Conservation (phyloP, 805 yeast species). For the Torulaspora gathmanii region DNA sequence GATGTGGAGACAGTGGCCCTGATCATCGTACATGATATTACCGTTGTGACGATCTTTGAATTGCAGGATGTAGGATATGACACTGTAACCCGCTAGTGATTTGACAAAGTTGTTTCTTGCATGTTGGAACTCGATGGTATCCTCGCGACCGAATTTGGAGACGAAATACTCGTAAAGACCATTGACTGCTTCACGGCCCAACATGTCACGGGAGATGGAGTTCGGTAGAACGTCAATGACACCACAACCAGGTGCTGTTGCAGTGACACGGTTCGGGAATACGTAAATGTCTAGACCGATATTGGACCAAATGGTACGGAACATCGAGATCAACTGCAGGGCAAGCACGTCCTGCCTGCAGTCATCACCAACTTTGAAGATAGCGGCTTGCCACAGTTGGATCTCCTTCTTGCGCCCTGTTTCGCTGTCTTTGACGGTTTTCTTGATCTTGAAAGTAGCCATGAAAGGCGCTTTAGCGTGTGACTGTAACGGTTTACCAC, state of each 20-base stretch:
- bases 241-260: slow-evolving; percentile 99
- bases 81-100: slow-evolving; percentile 90
- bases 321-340: slow-evolving; percentile 82
- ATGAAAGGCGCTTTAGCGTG: slow-evolving; percentile 98
- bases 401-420: slow-evolving; percentile 41
- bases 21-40: slow-evolving; percentile 91
- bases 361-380: slow-evolving; percentile 98
- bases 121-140: slow-evolving; percentile 78
- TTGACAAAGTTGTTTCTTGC: slow-evolving; percentile 92
- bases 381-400: slow-evolving; percentile 88
- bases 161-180: slow-evolving; percentile 90
- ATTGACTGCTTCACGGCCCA: slow-evolving; percentile 97
- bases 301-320: slow-evolving; percentile 83
- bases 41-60: slow-evolving; percentile 98
- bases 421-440: slow-evolving; percentile 43
- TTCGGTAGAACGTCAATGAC: slow-evolving; percentile 96
- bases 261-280: slow-evolving; percentile 92
- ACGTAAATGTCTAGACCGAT: slow-evolving; percentile 88
- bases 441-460: slow-evolving; percentile 87
- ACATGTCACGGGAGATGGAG: slow-evolving; percentile 93
- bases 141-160: slow-evolving; percentile 92
- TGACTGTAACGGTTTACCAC: slow-evolving; percentile 92
- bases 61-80: slow-evolving; percentile 83
- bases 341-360: slow-evolving; percentile 97
- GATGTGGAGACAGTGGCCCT: slow-evolving; percentile 92